Evolutionary conservation across 2,329 filamentous ascomycete genomes (phyloP).

Genomic region (Colletotrichum sp.): DNA sequence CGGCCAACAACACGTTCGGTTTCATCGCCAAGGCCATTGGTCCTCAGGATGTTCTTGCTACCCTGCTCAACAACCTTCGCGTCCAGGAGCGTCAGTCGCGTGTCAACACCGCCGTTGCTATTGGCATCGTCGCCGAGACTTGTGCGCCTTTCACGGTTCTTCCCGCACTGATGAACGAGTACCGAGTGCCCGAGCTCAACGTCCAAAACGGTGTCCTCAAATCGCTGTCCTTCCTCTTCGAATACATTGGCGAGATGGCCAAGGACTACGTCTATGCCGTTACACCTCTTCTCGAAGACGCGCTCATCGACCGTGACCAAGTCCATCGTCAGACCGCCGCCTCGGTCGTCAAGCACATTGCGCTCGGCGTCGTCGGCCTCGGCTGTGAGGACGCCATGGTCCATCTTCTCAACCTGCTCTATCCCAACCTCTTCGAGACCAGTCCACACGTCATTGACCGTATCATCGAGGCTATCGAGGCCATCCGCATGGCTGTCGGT

Average conservation of each 20-base stretch:
- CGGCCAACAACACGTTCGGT: slow-evolving; percentile 98
- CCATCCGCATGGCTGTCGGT: slow-evolving; percentile 90
- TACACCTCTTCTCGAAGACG: slow-evolving; percentile 93
- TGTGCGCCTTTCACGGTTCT: slow-evolving; percentile 98
- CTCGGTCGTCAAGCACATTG: slow-evolving; percentile 96
- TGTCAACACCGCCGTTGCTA: slow-evolving; percentile 97
- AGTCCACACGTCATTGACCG: slow-evolving; percentile 98
- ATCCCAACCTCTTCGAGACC: slow-evolving; percentile 97
- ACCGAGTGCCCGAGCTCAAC: slow-evolving; percentile 96
- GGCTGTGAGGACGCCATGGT: slow-evolving; percentile 99
- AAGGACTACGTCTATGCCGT: slow-evolving; percentile 99
- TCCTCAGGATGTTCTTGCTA: slow-evolving; percentile 94
- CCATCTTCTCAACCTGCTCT: slow-evolving; percentile 93
- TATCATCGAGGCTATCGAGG: slow-evolving; percentile 96
- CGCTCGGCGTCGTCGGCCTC: slow-evolving; percentile 93
- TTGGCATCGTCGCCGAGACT: slow-evolving; percentile 97
- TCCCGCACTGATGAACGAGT: slow-evolving; percentile 99
- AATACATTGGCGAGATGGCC: slow-evolving; percentile 99
- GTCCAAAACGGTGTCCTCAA: slow-evolving; percentile 99
- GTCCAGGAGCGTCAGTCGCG: slow-evolving; percentile 98
- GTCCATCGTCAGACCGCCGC: slow-evolving; percentile 97
- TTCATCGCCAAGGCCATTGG: slow-evolving; percentile 99
- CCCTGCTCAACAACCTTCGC: slow-evolving; percentile 92
- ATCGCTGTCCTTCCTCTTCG: slow-evolving; percentile 94
- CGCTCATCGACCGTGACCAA: slow-evolving; percentile 96